Evolutionary conservation across 2,329 filamentous ascomycete species (phyloP), one percentile per base, ranked within the genome.

Genomic region (Trichoderma cornu-damae): DNA sequence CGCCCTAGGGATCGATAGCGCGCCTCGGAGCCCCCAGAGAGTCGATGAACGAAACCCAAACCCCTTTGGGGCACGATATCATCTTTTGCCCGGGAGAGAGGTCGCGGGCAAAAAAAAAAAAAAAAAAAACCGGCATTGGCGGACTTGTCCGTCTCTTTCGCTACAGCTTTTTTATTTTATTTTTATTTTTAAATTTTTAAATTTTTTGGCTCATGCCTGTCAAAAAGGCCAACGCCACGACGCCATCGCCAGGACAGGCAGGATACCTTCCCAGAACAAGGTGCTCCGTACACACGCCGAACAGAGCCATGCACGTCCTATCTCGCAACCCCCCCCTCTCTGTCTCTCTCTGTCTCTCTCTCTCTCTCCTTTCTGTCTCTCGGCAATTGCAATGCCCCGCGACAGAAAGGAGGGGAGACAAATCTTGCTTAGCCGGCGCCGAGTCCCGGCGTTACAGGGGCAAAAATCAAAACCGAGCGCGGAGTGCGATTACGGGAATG

Each of bases 11-110:
- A n/a, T n/a, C n/a, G n/a, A 53, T 35, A 35, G 50, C 30, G 38
- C 37, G 50, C 18, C 38, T 18, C 20, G 28, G 26, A 43, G 38
- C 38, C 38, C 46, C 30, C 38, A 34, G 50, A 34, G 50, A 53
- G 30, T 32, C 50, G 50, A 46, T 46, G 46, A 54, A 46, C 40
- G 49, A 52, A 52, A 52, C 49, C 49, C 49, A 52, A 52, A 37
- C 49, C 37, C 49, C 49, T 38, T 52, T 30, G 37, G n/a, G n/a
- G n/a, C n/a, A n/a, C n/a, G n/a, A 16, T 22, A 34, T 43, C 38
- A n/a, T n/a, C n/a, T n/a, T 52, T 43, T 34, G 37, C 14, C 48
- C 48, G 35, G 24, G 26, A 40, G 12, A 28, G n/a, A n/a, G n/a
- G n/a, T n/a, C n/a, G n/a, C n/a, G n/a, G n/a, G n/a, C n/a, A n/a